Evolutionary conservation across 192 early-diverging fungal genomes (phyloP).

Genomic region (Cladochytrium replicatum): DNA sequence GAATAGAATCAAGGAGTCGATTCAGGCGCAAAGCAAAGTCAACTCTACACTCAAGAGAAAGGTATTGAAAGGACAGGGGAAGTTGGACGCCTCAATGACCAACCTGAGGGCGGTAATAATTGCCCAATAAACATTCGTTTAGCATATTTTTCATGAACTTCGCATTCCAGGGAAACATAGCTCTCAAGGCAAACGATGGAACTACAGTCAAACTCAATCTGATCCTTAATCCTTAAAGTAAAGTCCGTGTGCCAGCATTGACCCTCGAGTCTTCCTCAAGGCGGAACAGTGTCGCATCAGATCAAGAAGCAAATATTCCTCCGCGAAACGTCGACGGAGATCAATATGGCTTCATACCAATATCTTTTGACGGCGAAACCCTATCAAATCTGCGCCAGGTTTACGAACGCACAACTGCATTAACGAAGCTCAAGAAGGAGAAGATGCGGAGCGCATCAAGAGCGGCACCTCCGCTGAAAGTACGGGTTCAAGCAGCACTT

Average conservation of each 20-base stretch:
- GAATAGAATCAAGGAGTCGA: constrained; percentile 39
- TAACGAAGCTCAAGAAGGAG: neutral
- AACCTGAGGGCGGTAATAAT: too few relatives aligned
- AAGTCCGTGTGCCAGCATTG: constrained; percentile 18
- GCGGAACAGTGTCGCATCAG: neutral
- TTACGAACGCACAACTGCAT: constrained; percentile 6
- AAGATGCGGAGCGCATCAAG: neutral
- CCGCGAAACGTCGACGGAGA: constrained; percentile 4
- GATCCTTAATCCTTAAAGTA: constrained; percentile 31
- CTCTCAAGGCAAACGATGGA: constrained; percentile 37
- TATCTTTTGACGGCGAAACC: constrained; percentile 23
- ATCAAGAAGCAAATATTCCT: neutral
- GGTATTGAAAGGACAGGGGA: constrained; percentile 31
- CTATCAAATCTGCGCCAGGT: constrained; percentile 26
- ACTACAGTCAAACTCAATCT: constrained; percentile 25
- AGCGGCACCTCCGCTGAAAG: neutral
- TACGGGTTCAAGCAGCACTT: too few relatives aligned
- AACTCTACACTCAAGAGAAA: constrained; percentile 41
- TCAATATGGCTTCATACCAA: constrained; percentile 17
- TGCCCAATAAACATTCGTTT: too few relatives aligned
- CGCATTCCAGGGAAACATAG: constrained; percentile 16
- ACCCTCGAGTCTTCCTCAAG: too few relatives aligned
- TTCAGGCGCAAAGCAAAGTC: constrained; percentile 37
- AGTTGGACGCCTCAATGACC: constrained; percentile 14
- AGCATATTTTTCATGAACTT: too few relatives aligned